Percentiles rank a stretch among this genome's conserved stretches.
Conservation (phyloP, 2,329 filamentous ascomycete genomes). For the Cercospora sp. region DNA sequence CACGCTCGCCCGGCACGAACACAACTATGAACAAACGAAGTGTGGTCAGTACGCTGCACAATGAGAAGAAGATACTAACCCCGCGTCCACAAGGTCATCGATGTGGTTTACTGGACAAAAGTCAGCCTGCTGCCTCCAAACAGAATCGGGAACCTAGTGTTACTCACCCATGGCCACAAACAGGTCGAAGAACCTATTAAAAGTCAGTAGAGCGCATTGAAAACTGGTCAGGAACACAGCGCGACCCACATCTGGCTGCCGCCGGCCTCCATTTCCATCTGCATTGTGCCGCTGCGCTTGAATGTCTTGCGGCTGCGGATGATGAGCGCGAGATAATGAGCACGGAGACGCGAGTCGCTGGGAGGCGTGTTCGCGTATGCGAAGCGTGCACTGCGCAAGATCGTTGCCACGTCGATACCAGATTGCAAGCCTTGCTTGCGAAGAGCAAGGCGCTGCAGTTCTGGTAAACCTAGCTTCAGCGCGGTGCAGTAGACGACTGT, state of each 20-base stretch:
- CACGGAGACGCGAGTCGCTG: conserved; percentile 86
- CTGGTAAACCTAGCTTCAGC: conserved; percentile 85
- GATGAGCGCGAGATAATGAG: conserved; percentile 95
- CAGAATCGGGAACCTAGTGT: neutral
- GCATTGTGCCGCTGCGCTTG: conserved; percentile 97
- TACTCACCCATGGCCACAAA: conserved; percentile 66
- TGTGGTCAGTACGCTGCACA: conserved; percentile 15
- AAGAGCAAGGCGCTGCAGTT: conserved; percentile 86
- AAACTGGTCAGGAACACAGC: neutral
- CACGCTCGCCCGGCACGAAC: conserved; percentile 1
- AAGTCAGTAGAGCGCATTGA: neutral
- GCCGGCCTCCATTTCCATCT: conserved; percentile 95
- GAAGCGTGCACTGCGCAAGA: conserved; percentile 89
- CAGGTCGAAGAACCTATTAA: conserved; percentile 76
- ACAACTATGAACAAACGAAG: conserved; percentile 1
- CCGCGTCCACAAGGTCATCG: conserved; percentile 88
- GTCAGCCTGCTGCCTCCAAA: neutral
- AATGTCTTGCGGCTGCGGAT: conserved; percentile 97
- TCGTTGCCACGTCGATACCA: conserved; percentile 87
- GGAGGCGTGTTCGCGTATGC: conserved; percentile 94
- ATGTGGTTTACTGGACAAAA: conserved; percentile 68
- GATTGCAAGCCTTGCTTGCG: conserved; percentile 93
- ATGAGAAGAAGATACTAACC: conserved; percentile 55
- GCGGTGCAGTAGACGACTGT: conserved; percentile 93
- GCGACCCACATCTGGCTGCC: conserved; percentile 63